Evolutionary conservation across 179 eudicot species (phyloP), one percentile per base, ranked within the genome.

Genomic region (Spergularia azorica): DNA sequence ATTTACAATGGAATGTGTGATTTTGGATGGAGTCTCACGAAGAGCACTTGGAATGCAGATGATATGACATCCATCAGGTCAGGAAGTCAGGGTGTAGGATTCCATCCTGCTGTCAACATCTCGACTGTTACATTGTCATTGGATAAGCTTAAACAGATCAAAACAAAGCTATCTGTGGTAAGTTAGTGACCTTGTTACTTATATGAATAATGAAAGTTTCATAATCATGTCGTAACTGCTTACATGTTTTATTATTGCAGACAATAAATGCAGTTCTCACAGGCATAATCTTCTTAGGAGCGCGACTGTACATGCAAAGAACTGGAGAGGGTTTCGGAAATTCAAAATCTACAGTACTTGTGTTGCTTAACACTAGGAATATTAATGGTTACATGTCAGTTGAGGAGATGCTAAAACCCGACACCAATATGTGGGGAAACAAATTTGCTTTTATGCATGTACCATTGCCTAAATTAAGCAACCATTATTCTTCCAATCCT

Each of bases 301-400:
- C 85, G 13, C 84, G 93, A 50, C 36, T 88, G 26, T 95, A 95
- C 82, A 95, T 95, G 97, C 65, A 83, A 83, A 86, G 72, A 54
- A 70, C 50, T 54, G 77, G 82, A 12, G 60, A 62, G 0, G 81
- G 80, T 11, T 72, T 63, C 26, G 73, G 57, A 32, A 82, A 76
- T 50, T 75, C 91, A 51, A 15, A 65, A 26, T 76, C 91, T 0
- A 93, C 97, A 0, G 95, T 94, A 21, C 71, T 91, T 72, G 95
- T 93, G 81, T 68, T 93, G 73, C 87, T 93, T 60, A 95, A 93
- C 88, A 93, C 98, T 0, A 84, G 97, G 79, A 86, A 77, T 65
- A 73, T 88, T 16, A 77, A 43, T 56, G 89, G 90, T 46, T 92
- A 90, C 83, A 87, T 77, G 71, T 80, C 97, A 0, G 77, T 88